These are phyloP conservation scores for Zygosaccharomyces bisporus DNA, from an alignment of 805 yeast species.

Conservation along the genomic window DNA sequence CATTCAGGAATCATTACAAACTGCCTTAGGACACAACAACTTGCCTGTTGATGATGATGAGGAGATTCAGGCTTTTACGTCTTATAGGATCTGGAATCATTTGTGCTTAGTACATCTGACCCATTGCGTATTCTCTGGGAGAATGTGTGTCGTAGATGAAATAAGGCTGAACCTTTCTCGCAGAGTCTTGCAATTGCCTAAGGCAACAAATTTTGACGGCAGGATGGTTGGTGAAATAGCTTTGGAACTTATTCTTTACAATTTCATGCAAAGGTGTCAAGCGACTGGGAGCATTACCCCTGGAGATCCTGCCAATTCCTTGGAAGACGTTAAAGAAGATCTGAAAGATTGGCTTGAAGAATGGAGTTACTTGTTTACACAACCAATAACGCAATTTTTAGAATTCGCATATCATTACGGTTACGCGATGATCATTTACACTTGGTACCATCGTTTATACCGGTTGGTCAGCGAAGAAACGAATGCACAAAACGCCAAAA, in stretches of 20 bases:
- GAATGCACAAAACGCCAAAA: not conserved
- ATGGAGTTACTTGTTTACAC: constrained; percentile 66
- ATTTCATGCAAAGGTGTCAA: constrained; percentile 44
- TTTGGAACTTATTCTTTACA: constrained; percentile 48
- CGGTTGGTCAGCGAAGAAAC: not conserved
- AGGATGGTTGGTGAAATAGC: constrained; percentile 75
- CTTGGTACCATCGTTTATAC: constrained; percentile 20
- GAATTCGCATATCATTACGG: constrained; percentile 67
- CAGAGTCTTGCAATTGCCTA: constrained; percentile 50
- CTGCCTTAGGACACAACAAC: constrained; percentile 10
- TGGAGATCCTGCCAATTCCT: constrained; percentile 37
- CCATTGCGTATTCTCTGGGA: constrained; percentile 62
- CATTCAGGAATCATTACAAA: constrained; percentile 26
- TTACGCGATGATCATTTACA: constrained; percentile 46
- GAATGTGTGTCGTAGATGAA: constrained; percentile 60
- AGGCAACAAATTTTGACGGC: constrained; percentile 77
- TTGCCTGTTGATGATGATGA: constrained; percentile 2
- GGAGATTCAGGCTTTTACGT: constrained; percentile 50
- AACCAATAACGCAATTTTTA: constrained; percentile 70
- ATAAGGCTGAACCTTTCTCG: constrained; percentile 56
- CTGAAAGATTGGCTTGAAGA: constrained; percentile 59
- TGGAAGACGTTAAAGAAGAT: constrained; percentile 36
- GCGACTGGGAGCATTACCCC: constrained; percentile 11
- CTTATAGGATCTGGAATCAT: constrained; percentile 66
- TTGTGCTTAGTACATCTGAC: constrained; percentile 62